Base-by-base conservation (phyloP, 805 yeast genomes). In the Wickerhamiella vanderwaltii region DNA sequence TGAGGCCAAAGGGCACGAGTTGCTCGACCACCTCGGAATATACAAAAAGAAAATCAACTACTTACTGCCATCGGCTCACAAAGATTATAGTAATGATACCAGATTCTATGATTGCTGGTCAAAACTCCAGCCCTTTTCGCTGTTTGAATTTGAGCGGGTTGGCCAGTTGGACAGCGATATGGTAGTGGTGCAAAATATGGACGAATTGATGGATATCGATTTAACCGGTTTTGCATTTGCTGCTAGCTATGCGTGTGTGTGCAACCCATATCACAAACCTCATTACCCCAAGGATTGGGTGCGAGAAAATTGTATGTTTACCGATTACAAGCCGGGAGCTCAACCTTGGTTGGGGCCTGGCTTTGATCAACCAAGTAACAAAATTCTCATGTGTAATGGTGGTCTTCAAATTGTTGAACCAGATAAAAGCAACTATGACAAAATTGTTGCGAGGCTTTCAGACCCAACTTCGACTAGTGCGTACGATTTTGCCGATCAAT, bases 71-170 rank as follows among this genome's bases (percentile, higher is more conserved):
- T 51, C 57, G 1, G 56, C 52, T 13, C 58, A 61, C 46, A 69
- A 67, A 48, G 70, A 68, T 43, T 70, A 70, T 48, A 55, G 65
- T 9, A 57, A 64, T 28, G 79, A 75, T 48, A 63, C 69, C 9
- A 58, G 80, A 26, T 75, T 75, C 56, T 60, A 67, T 50, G 79
- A 74, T 52, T 72, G 78, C 48, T 75, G 79, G 78, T 65, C 78
- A 22, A 75, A 75, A 55, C 55, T 75, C 37, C 75, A 71, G 57
- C 70, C 75, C 7, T 75, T 75, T 52, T 61, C 66, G 18, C 57
- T 75, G 41, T 48, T 54, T 9, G 71, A 73, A 47, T 75, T 65
- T 46, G 67, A 72, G n/a, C 61, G 73, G 32, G 69, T 74, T 9
- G 69, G 72, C 19, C 75, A 68, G 48, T 58, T 75, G 43, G 81